Evolutionary conservation across 768 basidiomycete species (phyloP), one percentile per base, ranked within the genome.

Genomic region (Rhodotorula toruloides): DNA sequence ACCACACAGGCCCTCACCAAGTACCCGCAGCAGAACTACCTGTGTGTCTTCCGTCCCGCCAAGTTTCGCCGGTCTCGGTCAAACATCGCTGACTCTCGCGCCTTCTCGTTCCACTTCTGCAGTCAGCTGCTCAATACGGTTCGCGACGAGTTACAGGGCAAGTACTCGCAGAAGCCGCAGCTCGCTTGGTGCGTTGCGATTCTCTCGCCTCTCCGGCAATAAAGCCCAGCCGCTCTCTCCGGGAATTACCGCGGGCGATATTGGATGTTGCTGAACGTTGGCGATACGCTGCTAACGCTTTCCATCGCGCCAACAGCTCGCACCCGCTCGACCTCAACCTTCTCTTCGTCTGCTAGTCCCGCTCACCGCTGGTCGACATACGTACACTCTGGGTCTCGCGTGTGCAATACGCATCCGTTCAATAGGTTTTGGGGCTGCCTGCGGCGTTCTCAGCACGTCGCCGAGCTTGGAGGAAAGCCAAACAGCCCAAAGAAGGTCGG

Each of bases 81-180:
- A 14, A 36, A 1, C 31, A 22, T 39, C n/a, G 14, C 36, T 58
- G 21, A 7, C 19, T n/a, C 34, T 40, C 7, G 44, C 32, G 6
- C 25, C 16, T 12, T 25, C 37, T 32, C 19, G 8, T 34, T 46
- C 21, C 22, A 72, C 76, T 8, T 22, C 56, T 77, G 75, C 55
- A 74, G 76, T 25, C 78, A 78, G 65, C 73, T 80, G 3, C 74
- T 79, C 31, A 77, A 77, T 54, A 74, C 76, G 13, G 70, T 80
- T 61, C 76, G 80, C 43, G 79, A 79, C 61, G 76, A 78, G 61
- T 68, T 81, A 27, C 64, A 60, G 32, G 75, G 70, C 22, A 78
- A 78, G 71, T 81, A 80, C 72, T 65, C 69, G 25, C 80, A 81
- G 72, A 78, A 79, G 61, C 80, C 81, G 2, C 80, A 81, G 55